Conservation (phyloP, 1,139 yeast species). For the Suhomyces bolitotheri region DNA sequence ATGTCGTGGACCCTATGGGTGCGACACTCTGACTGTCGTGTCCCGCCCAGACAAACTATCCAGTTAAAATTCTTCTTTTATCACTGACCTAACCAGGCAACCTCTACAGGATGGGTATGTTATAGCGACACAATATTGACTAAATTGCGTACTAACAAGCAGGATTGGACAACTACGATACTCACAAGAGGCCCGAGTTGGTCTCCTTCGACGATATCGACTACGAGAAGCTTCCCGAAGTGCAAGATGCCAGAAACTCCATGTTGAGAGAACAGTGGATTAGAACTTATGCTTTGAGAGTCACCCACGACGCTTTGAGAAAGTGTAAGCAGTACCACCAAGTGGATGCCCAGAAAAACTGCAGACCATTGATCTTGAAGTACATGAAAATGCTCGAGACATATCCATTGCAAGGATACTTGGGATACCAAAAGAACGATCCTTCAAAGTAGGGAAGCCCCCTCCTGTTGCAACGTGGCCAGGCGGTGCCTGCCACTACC, state of each 20-base stretch:
- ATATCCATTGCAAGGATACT: conserved; percentile 67
- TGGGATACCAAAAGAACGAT: conserved; percentile 85
- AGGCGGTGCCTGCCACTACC: conserved; percentile 6
- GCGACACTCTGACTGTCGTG: too few species aligned
- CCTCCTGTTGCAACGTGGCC: not conserved
- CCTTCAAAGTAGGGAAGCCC: conserved; percentile 65
- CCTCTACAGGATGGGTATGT: conserved; percentile 11
- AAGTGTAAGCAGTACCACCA: conserved; percentile 75
- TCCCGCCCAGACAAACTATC: conserved; percentile 13
- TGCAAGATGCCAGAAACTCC: conserved; percentile 73
- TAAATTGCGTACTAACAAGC: conserved; percentile 19
- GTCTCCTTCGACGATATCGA: conserved; percentile 85
- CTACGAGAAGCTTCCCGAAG: conserved; percentile 63
- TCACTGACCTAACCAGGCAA: conserved; percentile 6
- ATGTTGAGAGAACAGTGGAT: conserved; percentile 81
- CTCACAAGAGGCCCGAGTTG: conserved; percentile 67
- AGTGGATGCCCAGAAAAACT: conserved; percentile 74
- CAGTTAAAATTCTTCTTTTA: conserved; percentile 26
- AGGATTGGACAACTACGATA: conserved; percentile 43
- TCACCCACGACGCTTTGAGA: conserved; percentile 72
- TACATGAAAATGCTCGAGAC: conserved; percentile 75
- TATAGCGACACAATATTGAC: not conserved
- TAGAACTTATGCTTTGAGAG: conserved; percentile 65
- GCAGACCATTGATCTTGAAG: conserved; percentile 63
- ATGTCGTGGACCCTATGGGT: not conserved